Evolutionary conservation across 1,284 basidiomycete genomes (phyloP), one percentile per base, ranked within the genome.

Genomic region (Amylostereum chailletii): DNA sequence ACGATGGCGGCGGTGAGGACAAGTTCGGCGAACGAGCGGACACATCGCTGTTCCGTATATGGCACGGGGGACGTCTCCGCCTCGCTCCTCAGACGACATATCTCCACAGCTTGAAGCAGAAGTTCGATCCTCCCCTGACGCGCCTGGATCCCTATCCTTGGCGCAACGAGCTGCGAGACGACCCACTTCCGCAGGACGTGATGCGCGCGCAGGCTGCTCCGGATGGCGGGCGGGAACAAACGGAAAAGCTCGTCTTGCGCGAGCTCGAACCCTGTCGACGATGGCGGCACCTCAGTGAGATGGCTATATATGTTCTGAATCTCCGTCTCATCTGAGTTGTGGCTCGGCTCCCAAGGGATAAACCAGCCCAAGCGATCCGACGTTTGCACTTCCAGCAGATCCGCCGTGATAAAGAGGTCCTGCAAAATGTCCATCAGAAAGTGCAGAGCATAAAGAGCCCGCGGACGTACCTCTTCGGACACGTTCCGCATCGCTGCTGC

Each of bases 311-410:
- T 81, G 38, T 76, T 82, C 60, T 90, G 85, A 42, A 90, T 81
- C 53, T 89, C 84, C 19, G 82, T 70, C 4, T 75, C 66, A 44
- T 86, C 87, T 10, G 79, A 75, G 39, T 70, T 61, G 1, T 71
- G 65, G 34, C 62, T 65, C 1, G 66, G 60, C 33, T 89, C 86
- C 51, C 77, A 72, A 36, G 67, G 56, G 6, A 75, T 69, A 64
- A 86, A 86, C 87, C 88, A 91, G 2, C 84, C 87, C 2, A 77
- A 81, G 34, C 79, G 76, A 61, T 91, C 88, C 11, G 77, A 76
- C 3, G 77, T 82, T 62, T 90, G 88, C 1, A 86, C 77, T 62
- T 91, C 88, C 10, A 91, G 71, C 19, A 90, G 66, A 61, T 91
- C 87, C 3, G 79, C 75, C 11, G 84, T 80, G 44, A 81, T 71